These are phyloP conservation scores for Porphyrellus cyaneotinctus DNA, from an alignment of 768 basidiomycete species.

Conservation along the genomic window DNA sequence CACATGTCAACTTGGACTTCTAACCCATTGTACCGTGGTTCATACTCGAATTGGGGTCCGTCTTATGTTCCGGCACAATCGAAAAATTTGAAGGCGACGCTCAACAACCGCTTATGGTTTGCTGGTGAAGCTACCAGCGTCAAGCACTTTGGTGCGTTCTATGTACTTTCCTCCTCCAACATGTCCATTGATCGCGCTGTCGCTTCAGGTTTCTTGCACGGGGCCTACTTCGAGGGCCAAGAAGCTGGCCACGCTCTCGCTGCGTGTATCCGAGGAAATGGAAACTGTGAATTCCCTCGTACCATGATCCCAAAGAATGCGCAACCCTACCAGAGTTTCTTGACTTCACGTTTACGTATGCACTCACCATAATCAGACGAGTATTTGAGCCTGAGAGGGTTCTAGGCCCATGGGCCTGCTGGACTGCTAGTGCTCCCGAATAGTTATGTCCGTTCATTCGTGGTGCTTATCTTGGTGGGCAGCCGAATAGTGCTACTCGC, in stretches of 20 bases:
- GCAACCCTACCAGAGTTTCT: conserved; percentile 27
- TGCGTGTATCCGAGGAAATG: conserved; percentile 36
- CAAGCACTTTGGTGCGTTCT: conserved; percentile 50
- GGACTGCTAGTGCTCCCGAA: no score
- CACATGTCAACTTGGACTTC: conserved; percentile 52
- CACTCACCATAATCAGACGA: neutral
- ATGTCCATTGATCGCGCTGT: neutral
- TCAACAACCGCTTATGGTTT: conserved; percentile 52
- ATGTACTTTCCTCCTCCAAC: neutral
- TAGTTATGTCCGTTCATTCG: no score
- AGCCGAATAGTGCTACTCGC: no score
- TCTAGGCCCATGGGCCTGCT: no score
- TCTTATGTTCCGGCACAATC: conserved; percentile 51
- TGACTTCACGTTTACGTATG: conserved; percentile 3
- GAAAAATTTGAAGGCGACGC: conserved; percentile 51
- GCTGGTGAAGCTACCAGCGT: conserved; percentile 59
- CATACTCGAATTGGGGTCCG: conserved; percentile 70
- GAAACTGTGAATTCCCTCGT: conserved; percentile 26
- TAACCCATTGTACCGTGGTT: conserved; percentile 41
- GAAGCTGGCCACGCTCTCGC: conserved; percentile 38
- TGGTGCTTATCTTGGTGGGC: no score
- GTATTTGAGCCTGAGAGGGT: no score
- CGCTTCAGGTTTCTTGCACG: conserved; percentile 49
- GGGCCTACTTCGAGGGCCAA: conserved; percentile 54
- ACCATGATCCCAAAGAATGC: conserved; percentile 30